Evolutionary conservation across 1,139 yeast genomes (phyloP).

Genomic region (Candida anutae): DNA sequence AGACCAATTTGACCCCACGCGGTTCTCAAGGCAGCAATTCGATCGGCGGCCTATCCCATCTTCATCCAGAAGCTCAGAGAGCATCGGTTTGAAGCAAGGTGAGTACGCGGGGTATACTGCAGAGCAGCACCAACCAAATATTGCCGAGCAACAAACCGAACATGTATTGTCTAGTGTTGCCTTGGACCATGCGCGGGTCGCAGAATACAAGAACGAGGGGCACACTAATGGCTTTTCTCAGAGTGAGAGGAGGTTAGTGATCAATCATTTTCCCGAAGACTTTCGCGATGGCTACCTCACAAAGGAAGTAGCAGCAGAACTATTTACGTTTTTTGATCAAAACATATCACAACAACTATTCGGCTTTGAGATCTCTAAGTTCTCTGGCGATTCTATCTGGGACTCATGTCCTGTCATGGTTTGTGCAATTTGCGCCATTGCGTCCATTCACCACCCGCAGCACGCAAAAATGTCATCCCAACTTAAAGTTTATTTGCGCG

Average conservation of each 20-base stretch:
- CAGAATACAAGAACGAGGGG: too few relatives aligned
- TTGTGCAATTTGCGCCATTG: slow-evolving; percentile 55
- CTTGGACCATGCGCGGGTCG: too few relatives aligned
- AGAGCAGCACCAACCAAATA: background rate
- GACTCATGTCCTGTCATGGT: slow-evolving; percentile 49
- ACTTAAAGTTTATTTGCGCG: slow-evolving; percentile 37
- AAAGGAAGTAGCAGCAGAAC: slow-evolving; percentile 39
- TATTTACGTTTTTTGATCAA: slow-evolving; percentile 45
- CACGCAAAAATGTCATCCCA: slow-evolving; percentile 28
- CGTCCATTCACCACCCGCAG: slow-evolving; percentile 53
- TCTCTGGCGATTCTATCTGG: slow-evolving; percentile 48
- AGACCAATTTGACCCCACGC: too few relatives aligned
- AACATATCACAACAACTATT: slow-evolving; percentile 58
- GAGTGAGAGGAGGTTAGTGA: background rate
- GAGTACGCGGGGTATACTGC: too few relatives aligned
- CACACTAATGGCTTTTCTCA: background rate
- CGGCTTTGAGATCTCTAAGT: slow-evolving; percentile 53
- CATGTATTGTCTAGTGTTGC: background rate
- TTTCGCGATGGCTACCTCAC: slow-evolving; percentile 30
- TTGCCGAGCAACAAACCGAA: background rate
- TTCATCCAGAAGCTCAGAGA: background rate
- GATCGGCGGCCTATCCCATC: background rate
- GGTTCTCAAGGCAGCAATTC: background rate
- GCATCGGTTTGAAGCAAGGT: background rate
- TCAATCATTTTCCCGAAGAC: slow-evolving; percentile 15